Evolutionary conservation across 2,329 filamentous ascomycete genomes (phyloP), one percentile per base, ranked within the genome.

Genomic region (Nemania sp.): DNA sequence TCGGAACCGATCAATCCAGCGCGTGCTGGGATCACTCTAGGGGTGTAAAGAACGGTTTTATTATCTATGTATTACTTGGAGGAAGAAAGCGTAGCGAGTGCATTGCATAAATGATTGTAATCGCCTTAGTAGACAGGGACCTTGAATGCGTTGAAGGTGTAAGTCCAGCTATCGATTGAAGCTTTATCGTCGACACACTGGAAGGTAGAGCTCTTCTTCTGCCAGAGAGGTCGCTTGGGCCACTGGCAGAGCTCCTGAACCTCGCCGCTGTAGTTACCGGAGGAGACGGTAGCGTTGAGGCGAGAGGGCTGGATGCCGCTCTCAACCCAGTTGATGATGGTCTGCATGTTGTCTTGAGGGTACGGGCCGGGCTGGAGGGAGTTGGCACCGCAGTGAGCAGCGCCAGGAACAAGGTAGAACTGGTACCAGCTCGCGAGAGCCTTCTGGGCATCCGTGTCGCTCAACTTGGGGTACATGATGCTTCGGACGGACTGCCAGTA

Each of bases 241-340:
- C 79, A 84, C 59, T 75, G 74, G 74, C 81, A 83, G 51, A 80
- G 78, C 72, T 76, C 74, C 71, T 79, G 76, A 0, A 75, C 78
- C 73, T 80, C 73, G 41, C 80, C 78, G 18, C 65, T 61, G 58
- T 78, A 71, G 10, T 68, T 62, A 7, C 78, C 79, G 1, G 73
- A 75, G 5, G 73, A 69, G 11, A 79, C 73, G 10, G 80, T 82
- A 11, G 79, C 79, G 70, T 82, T 82, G n/a, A 83, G 77, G 2
- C 74, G 75, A 5, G 58, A 52, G 0, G 80, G 81, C 67, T 70
- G 72, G 26, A 78, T 70, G 18, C 77, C 90, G 69, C 91, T 92
- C 70, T 86, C 87, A 11, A 93, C 81, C 73, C 85, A 92, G 74
- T 92, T 88, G 75, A 93, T 92, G 20, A 89, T 88, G 2, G 89